Evolutionary conservation across 2,329 filamentous ascomycete species (phyloP).

Genomic region (Hymenoscyphus linearis): DNA sequence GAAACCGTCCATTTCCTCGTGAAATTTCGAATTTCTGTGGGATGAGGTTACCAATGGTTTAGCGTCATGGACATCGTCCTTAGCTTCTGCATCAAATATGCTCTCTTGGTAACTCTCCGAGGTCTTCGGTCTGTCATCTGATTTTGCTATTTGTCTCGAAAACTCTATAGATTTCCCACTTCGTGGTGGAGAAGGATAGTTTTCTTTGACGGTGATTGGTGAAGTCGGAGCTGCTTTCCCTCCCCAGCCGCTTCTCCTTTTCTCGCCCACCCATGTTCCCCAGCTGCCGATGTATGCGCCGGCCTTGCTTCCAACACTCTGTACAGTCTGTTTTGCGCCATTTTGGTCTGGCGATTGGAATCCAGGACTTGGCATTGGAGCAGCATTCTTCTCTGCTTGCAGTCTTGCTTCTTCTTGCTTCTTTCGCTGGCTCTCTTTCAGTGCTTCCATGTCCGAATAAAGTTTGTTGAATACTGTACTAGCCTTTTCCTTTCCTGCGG

Average conservation of each 20-base stretch:
- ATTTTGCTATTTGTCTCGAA: slow-evolving; percentile 2
- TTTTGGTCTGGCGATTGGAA: slow-evolving; percentile 32
- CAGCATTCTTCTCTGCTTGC: slow-evolving; percentile 23
- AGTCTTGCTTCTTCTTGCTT: slow-evolving; percentile 50
- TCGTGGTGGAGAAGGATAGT: not conserved
- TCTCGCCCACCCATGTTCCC: slow-evolving; percentile 69
- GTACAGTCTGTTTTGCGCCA: slow-evolving; percentile 42
- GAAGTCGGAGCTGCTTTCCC: not conserved
- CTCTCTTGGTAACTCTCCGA: slow-evolving; percentile 29
- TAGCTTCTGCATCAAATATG: slow-evolving; percentile 31
- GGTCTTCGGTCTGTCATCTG: slow-evolving; percentile 22
- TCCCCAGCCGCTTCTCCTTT: slow-evolving; percentile 49
- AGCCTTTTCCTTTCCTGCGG: slow-evolving; percentile 81
- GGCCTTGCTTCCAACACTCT: slow-evolving; percentile 50
- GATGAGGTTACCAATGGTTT: slow-evolving; percentile 1
- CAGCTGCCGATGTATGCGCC: slow-evolving; percentile 63
- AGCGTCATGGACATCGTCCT: not conserved
- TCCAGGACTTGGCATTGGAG: slow-evolving; percentile 14
- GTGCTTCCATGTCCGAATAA: slow-evolving; percentile 82
- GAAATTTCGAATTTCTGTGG: slow-evolving; percentile 4
- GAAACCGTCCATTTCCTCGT: slow-evolving; percentile 15
- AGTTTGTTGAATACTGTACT: slow-evolving; percentile 81
- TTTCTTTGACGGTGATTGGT: slow-evolving; percentile 22
- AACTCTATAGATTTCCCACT: slow-evolving; percentile 14
- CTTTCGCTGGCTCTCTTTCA: slow-evolving; percentile 68